Conservation (phyloP, 1,284 basidiomycete genomes). For the Hemileia vastatrix region DNA sequence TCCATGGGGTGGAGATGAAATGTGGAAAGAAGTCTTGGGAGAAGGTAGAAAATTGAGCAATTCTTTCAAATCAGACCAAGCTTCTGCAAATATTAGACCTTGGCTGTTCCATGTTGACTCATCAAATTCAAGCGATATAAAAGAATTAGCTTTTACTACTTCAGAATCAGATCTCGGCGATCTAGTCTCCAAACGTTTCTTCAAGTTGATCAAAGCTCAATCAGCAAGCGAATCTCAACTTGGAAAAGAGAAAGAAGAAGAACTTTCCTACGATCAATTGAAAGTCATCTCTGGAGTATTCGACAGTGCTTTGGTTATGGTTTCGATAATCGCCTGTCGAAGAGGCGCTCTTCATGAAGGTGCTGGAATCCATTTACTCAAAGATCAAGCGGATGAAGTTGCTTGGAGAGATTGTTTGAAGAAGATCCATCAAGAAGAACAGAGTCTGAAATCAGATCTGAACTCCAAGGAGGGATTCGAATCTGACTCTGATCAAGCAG, state of each 20-base stretch:
- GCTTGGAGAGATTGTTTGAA: neutral
- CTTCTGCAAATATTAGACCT: neutral
- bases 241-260: neutral
- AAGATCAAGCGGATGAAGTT: neutral
- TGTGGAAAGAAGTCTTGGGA: too few species aligned
- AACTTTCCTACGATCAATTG: neutral
- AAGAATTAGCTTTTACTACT: too few species aligned
- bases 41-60: too few species aligned
- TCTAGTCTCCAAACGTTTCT: neutral
- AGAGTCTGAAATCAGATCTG: neutral
- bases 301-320: neutral
- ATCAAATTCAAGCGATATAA: neutral
- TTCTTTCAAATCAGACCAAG: too few species aligned
- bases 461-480: neutral
- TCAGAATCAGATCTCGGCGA: neutral
- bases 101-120: neutral
- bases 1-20: too few species aligned
- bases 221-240: neutral
- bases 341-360: neutral
- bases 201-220: too few species aligned
- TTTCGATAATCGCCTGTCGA: neutral
- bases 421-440: neutral
- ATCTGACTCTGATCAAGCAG: neutral
- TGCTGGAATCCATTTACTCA: neutral
- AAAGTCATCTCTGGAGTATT: neutral